phyloP scores from a whole-genome alignment of 345 rosid species.

The Gossypium rotundifolium region DNA sequence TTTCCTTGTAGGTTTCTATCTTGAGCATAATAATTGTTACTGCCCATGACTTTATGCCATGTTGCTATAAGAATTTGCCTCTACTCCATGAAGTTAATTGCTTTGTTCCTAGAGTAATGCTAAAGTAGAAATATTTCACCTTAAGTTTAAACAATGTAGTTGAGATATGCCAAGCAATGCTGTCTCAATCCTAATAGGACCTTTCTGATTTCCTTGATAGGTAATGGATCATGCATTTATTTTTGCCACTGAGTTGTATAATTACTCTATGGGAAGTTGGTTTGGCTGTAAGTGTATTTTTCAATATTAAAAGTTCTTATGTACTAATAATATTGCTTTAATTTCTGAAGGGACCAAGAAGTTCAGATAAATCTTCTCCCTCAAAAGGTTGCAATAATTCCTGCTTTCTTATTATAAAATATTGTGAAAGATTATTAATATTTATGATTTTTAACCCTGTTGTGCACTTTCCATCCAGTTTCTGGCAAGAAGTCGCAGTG shows the following conservation, averaged over 20 bases:
- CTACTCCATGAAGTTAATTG: not conserved
- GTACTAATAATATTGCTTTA: constrained; percentile 18
- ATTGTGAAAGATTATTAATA: constrained; percentile 11
- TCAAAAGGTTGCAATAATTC: constrained; percentile 33
- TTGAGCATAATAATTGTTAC: not conserved
- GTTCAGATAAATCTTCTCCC: constrained; percentile 26
- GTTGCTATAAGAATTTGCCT: not conserved
- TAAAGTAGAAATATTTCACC: not conserved
- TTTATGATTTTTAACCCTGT: constrained; percentile 10
- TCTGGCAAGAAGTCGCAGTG: constrained; percentile 26
- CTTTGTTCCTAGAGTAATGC: not conserved
- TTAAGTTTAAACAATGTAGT: not conserved
- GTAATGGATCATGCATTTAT: not conserved
- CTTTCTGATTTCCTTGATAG: not conserved
- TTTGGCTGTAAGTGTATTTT: not conserved
- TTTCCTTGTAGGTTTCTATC: not conserved
- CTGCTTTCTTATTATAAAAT: constrained; percentile 9
- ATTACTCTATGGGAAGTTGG: not conserved
- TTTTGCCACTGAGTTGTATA: not conserved
- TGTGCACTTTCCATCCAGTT: constrained; percentile 28
- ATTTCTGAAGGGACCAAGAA: constrained; percentile 30
- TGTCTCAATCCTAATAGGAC: not conserved
- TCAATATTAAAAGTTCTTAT: not conserved
- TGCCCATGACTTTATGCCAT: not conserved
- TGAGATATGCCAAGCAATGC: not conserved